A percentile compares a stretch with the other conserved stretches of the same genome.
Evolutionary conservation across 2,329 filamentous ascomycete genomes (phyloP).

Genomic region (Sporothrix dimorphospora): DNA sequence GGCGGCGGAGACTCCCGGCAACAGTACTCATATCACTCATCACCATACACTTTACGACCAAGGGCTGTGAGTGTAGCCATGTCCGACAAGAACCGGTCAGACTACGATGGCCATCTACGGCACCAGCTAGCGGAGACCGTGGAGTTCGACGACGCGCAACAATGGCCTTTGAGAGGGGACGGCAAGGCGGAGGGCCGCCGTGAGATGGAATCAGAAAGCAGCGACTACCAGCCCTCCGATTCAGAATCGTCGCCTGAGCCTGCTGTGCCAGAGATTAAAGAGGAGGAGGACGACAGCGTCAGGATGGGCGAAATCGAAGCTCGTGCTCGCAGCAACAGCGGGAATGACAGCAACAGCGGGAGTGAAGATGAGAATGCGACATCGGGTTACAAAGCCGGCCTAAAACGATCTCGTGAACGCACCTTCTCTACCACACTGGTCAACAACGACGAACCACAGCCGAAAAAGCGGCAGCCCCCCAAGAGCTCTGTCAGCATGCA

Average conservation of each 20-base stretch:
- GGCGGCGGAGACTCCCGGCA: background rate
- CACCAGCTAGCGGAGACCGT: background rate
- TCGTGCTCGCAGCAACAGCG: background rate
- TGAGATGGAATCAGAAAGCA: conserved; percentile 27
- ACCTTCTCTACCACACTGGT: background rate
- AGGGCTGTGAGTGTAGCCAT: background rate
- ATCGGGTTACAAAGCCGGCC: background rate
- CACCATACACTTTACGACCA: background rate
- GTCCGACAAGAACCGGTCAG: background rate
- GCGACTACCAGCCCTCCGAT: conserved; percentile 29
- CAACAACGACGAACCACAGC: conserved; percentile 39
- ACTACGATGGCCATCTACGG: background rate
- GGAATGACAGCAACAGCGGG: background rate
- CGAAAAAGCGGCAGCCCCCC: conserved; percentile 46
- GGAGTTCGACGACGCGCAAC: conserved; percentile 13
- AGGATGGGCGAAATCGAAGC: background rate
- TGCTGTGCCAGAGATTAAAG: background rate
- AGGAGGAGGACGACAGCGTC: background rate
- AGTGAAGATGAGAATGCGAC: background rate
- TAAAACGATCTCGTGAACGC: conserved; percentile 4
- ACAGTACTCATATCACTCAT: background rate
- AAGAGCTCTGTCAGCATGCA: conserved; percentile 48
- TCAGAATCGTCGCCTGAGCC: background rate
- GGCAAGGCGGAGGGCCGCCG: conserved; percentile 7
- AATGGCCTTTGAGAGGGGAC: background rate